Conservation (phyloP, 345 rosid species). For the Theobroma cacao region DNA sequence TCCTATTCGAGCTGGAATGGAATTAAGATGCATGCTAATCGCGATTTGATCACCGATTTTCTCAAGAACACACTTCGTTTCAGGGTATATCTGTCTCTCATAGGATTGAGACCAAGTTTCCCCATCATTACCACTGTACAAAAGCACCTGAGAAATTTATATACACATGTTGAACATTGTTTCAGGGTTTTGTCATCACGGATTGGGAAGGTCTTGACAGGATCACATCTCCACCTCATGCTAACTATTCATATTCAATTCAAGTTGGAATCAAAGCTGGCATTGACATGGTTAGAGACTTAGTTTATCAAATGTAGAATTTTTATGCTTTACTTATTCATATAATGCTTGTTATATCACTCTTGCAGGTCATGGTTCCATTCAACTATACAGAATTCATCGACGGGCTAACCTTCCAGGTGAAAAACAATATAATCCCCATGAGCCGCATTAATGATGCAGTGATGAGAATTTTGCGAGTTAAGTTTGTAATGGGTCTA, state of each 20-base stretch:
- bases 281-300: slow-evolving; percentile 66
- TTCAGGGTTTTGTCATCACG: slow-evolving; percentile 64
- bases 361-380: slow-evolving; percentile 46
- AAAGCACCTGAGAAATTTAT: slow-evolving; percentile 15
- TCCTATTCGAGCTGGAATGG: slow-evolving; percentile 96
- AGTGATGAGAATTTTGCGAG: slow-evolving; percentile 58
- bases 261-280: slow-evolving; percentile 47
- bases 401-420: slow-evolving; percentile 40
- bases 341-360: background rate
- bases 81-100: slow-evolving; percentile 33
- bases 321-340: background rate
- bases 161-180: background rate
- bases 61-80: slow-evolving; percentile 75
- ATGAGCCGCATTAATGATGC: slow-evolving; percentile 71
- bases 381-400: slow-evolving; percentile 46
- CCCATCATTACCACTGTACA: background rate
- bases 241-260: slow-evolving; percentile 60
- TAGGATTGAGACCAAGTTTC: background rate
- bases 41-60: slow-evolving; percentile 55
- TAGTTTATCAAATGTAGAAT: background rate
- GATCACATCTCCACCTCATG: slow-evolving; percentile 62
- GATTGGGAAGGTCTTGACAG: slow-evolving; percentile 72
- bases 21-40: slow-evolving; percentile 79
- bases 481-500: slow-evolving; percentile 64
- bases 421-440: slow-evolving; percentile 50